These are phyloP conservation scores for Boeremia lycopersici DNA, from an alignment of 2,329 filamentous ascomycete species.

Conservation along the genomic window DNA sequence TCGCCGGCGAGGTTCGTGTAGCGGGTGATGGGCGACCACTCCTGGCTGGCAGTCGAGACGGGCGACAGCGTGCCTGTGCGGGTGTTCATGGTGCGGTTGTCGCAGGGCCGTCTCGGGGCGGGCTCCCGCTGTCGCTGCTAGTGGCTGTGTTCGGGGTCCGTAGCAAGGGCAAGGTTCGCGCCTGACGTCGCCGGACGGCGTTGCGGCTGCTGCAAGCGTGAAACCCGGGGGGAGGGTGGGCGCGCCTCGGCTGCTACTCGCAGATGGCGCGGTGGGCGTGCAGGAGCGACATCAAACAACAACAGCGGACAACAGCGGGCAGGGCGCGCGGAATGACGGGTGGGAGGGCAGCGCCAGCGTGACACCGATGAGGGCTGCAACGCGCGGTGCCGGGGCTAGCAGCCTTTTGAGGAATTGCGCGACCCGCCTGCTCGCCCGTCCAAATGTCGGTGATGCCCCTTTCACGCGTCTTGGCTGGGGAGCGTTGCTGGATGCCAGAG, in stretches of 20 bases:
- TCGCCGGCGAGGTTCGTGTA: slow-evolving; percentile 46
- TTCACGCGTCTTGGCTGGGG: slow-evolving; percentile 31
- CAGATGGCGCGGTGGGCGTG: not conserved
- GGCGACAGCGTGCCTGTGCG: slow-evolving; percentile 49
- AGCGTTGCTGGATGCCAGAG: slow-evolving; percentile 22
- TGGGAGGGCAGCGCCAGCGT: slow-evolving; percentile 1
- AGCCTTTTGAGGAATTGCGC: slow-evolving; percentile 15
- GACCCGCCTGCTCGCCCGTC: slow-evolving; percentile 14
- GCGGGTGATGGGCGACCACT: slow-evolving; percentile 50
- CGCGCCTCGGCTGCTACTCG: slow-evolving; percentile 1
- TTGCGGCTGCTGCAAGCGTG: slow-evolving; percentile 9
- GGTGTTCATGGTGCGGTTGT: slow-evolving; percentile 40
- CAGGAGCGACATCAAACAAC: slow-evolving; percentile 2
- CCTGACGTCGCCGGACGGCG: slow-evolving; percentile 1
- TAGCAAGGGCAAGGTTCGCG: not conserved
- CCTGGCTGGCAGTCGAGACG: slow-evolving; percentile 48
- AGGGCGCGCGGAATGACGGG: not conserved
- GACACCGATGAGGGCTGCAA: slow-evolving; percentile 1
- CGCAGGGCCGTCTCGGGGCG: slow-evolving; percentile 24
- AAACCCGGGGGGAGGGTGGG: not conserved
- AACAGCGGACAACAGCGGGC: not conserved
- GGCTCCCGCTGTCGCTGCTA: slow-evolving; percentile 29
- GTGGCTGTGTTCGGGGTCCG: slow-evolving; percentile 5
- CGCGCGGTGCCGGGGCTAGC: slow-evolving; percentile 14
- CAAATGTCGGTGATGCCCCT: slow-evolving; percentile 30